Evolutionary conservation across 495 filamentous ascomycete species (phyloP), one percentile per base, ranked within the genome.

Genomic region (Thermochaetoides thermophila): DNA sequence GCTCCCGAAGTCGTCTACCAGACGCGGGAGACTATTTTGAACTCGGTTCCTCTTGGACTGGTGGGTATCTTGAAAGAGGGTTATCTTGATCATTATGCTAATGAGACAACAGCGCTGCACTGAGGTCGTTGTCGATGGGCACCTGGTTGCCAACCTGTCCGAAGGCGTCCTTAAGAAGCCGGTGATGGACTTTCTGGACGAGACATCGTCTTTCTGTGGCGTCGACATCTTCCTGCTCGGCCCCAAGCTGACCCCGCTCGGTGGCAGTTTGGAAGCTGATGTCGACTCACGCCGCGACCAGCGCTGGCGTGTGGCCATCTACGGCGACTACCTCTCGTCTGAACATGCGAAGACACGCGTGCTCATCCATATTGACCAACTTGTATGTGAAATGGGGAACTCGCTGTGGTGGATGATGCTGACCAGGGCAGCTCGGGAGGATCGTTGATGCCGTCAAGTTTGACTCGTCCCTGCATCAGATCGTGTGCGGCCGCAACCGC

Each of bases 281-380:
- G 55, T 59, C 21, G 60, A 64, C 40, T 46, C 65, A 36, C 60
- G 56, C 27, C 45, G 56, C 45, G 84, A 93, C 46, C 75, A 84
- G 43, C 72, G 89, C 35, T 78, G 92, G 56, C 76, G 86, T 37
- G 78, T 94, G 34, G 80, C 79, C 34, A 91, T 97, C 42, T 96
- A 87, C 45, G 91, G 91, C 21, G 89, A 96, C 55, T 74, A 84
- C 64, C 78, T 96, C 59, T 92, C 81, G 50, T 76, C 81, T 7
- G 89, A 97, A 59, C 84, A 95, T 60, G 91, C 91, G 38, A 96
- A 96, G 69, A 94, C 85, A 1, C 68, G 87, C 39, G 74, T 95
- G 19, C 68, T 97, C 49, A 87, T 96, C 58, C 84, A 95, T 67
- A 95, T 97, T 49, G 89, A 97, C 52, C 79, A 86, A 63, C 74